Base-by-base conservation (phyloP, 768 basidiomycete genomes). In the Rossbeevera mucosa region DNA sequence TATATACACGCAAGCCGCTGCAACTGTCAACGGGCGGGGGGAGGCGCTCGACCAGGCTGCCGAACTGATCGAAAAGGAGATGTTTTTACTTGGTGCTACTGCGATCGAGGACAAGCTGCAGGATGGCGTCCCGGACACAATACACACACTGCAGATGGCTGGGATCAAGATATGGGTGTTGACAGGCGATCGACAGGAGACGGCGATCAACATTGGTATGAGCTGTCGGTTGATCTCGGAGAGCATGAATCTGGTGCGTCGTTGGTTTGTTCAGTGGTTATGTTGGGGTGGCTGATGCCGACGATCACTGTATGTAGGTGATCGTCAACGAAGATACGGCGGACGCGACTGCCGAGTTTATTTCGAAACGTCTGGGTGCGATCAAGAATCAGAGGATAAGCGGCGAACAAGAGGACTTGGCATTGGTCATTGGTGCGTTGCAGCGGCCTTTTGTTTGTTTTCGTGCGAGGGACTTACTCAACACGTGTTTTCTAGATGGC, bases 111-210 rank as follows among this genome's bases (percentile, higher is more conserved):
- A 99, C 69, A 98, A 96, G 70, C 74, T 99, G 13, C 96, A 99
- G 66, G 96, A 99, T 48, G 96, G 96, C 36, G 96, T 99, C 3
- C 96, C 96, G 0, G 96, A 99, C 62, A 86, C 96, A 5, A 99
- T 98, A 45, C 94, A 98, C 66, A 97, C 94, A 0, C 70, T 99
- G 43, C 96, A 99, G 62, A 91, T 91, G 81, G 96, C 96, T 31
- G 96, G 96, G 3, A 96, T 99, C 72, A 99, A 98, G 86, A 85
- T 99, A 16, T 99, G 96, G 96, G 94, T 99, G 7, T 73, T 99
- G 47, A 99, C 96, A 2, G 96, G 96, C 1, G 96, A 99, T 69
- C 77, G 96, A 58, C 96, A 99, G 73, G 96, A 99, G 71, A 99
- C 96, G 1, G 96, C 96, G 14, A 97, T 99, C 71, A 99, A 99